Evolutionary conservation across 106 monocot species (phyloP).

Genomic region (Posidonia australis): DNA sequence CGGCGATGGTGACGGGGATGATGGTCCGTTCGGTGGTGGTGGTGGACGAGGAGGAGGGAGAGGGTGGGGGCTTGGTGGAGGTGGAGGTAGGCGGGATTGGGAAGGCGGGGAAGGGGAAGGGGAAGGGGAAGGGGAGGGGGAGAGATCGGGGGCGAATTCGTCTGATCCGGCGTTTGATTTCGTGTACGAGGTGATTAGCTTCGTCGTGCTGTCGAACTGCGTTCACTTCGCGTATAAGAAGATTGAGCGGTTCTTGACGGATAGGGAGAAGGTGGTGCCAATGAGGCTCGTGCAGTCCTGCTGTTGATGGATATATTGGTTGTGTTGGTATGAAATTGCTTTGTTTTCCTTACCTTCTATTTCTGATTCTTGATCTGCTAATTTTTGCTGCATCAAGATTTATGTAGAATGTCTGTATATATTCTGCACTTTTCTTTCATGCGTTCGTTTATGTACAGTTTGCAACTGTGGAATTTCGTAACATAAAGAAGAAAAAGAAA

Average conservation of each 20-base stretch:
- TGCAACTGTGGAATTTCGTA: too few relatives aligned
- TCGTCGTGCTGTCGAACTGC: constrained; percentile 62
- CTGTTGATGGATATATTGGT: not conserved
- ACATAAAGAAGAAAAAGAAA: too few relatives aligned
- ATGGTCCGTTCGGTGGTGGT: constrained; percentile 21
- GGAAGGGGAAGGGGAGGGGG: constrained; percentile 3
- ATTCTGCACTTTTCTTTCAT: too few relatives aligned
- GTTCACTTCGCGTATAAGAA: constrained; percentile 49
- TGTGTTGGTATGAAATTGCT: not conserved
- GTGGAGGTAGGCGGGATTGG: constrained; percentile 3
- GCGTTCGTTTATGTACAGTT: too few relatives aligned
- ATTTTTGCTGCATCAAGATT: too few relatives aligned
- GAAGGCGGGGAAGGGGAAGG: constrained; percentile 14
- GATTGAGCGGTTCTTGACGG: constrained; percentile 34
- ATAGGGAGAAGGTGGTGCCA: constrained; percentile 30
- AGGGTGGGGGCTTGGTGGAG: constrained; percentile 9
- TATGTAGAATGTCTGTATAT: too few relatives aligned
- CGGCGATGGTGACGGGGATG: constrained; percentile 25
- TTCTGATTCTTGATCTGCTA: too few relatives aligned
- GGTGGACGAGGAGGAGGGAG: constrained; percentile 5
- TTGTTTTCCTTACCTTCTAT: too few relatives aligned
- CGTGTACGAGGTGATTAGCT: constrained; percentile 49
- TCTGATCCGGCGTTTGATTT: constrained; percentile 57
- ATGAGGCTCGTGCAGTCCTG: constrained; percentile 18
- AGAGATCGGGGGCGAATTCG: constrained; percentile 4